Conservation (phyloP, 1,139 yeast genomes). For the Candida labiduridarum region DNA sequence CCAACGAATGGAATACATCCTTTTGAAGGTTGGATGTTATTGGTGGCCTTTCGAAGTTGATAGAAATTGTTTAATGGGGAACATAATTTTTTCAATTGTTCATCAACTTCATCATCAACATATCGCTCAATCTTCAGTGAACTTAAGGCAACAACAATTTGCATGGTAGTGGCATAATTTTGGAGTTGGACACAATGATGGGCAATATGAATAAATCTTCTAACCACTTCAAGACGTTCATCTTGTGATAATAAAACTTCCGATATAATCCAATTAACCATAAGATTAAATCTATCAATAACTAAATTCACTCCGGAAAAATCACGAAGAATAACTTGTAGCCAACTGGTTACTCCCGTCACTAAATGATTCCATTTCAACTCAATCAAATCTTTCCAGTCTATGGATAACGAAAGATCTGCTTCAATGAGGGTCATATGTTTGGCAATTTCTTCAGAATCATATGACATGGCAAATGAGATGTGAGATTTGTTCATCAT, state of each 20-base stretch:
- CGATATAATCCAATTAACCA: conserved; percentile 91
- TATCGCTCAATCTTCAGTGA: conserved; percentile 60
- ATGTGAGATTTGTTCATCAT: conserved; percentile 55
- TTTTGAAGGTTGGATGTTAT: conserved; percentile 61
- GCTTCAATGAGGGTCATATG: conserved; percentile 86
- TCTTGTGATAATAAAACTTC: conserved; percentile 74
- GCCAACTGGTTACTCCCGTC: conserved; percentile 83
- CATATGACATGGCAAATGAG: conserved; percentile 77
- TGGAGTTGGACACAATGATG: conserved; percentile 71
- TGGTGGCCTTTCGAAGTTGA: conserved; percentile 63
- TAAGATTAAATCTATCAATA: conserved; percentile 83
- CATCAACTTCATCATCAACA: conserved; percentile 4
- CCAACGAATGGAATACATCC: conserved; percentile 94
- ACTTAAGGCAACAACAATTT: conserved; percentile 80
- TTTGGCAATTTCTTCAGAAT: conserved; percentile 64
- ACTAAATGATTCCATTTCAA: conserved; percentile 71
- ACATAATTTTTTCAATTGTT: conserved; percentile 45
- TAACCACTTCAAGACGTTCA: conserved; percentile 67
- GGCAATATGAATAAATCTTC: conserved; percentile 85
- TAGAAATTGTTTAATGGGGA: conserved; percentile 69
- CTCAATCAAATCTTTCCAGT: conserved; percentile 89
- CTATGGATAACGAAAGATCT: conserved; percentile 81
- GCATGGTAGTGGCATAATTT: conserved; percentile 86
- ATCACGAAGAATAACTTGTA: conserved; percentile 68
- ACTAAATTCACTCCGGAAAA: conserved; percentile 78